A percentile compares a stretch with the other conserved stretches of the same genome.
Evolutionary conservation across 2,329 filamentous ascomycete genomes (phyloP).

Genomic region (Pseudogymnoascus sp.): DNA sequence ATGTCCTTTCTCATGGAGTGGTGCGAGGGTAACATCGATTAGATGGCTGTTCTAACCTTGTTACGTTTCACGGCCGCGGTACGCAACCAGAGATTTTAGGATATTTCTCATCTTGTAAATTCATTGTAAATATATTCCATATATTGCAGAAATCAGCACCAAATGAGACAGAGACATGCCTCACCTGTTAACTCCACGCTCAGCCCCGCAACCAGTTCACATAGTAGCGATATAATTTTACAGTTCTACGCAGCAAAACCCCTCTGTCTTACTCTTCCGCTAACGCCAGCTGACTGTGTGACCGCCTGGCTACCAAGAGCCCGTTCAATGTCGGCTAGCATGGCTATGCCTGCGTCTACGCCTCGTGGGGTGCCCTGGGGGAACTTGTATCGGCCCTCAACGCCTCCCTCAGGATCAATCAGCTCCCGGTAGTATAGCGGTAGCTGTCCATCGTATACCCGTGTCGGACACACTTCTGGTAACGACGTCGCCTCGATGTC

Average conservation of each 20-base stretch:
- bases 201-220: too few relatives aligned
- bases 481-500: background rate
- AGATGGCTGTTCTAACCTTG: background rate
- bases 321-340: background rate
- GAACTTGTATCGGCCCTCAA: background rate
- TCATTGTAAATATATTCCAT: background rate
- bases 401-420: background rate
- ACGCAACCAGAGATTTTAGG: background rate
- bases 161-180: background rate
- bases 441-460: background rate
- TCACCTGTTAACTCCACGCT: background rate
- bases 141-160: background rate
- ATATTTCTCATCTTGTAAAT: background rate
- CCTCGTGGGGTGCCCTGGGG: background rate
- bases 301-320: background rate
- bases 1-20: constrained; percentile 5
- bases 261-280: background rate
- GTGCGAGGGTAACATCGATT: background rate
- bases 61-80: background rate
- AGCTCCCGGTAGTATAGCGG: background rate
- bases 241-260: background rate
- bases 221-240: too few relatives aligned
- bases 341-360: background rate
- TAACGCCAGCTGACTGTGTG: background rate
- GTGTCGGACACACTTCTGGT: background rate